phyloP scores from a whole-genome alignment of 805 yeast genomes.

The Nakazawaea ishiwadae region DNA sequence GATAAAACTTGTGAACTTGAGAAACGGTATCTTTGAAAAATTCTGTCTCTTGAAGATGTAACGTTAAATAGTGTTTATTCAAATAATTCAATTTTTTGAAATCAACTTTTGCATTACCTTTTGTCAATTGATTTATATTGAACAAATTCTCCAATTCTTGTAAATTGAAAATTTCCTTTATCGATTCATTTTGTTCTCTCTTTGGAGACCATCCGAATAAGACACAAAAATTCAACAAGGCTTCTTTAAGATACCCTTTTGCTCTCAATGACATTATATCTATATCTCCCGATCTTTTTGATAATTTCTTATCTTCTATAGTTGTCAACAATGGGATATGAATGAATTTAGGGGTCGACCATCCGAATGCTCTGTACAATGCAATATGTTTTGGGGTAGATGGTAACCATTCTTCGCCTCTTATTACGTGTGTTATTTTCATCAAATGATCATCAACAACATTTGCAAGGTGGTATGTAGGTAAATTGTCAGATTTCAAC shows the following conservation, averaged over 20 bases:
- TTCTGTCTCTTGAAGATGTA: conserved; percentile 33
- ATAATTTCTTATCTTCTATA: conserved; percentile 65
- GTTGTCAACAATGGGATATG: conserved; percentile 89
- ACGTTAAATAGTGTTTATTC: conserved; percentile 63
- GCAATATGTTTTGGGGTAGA: conserved; percentile 95
- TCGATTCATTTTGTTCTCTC: conserved; percentile 37
- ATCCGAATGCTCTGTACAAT: conserved; percentile 77
- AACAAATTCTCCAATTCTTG: conserved; percentile 52
- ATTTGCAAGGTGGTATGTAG: conserved; percentile 96
- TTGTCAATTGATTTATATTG: conserved; percentile 70
- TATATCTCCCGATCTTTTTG: conserved; percentile 81
- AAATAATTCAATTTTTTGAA: conserved; percentile 69
- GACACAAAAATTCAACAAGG: conserved; percentile 81
- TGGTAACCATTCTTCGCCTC: conserved; percentile 98
- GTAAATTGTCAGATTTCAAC: conserved; percentile 89
- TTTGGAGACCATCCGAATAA: conserved; percentile 95
- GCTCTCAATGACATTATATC: conserved; percentile 57
- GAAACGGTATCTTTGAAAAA: conserved; percentile 33
- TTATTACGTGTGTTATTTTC: conserved; percentile 87
- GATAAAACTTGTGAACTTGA: conserved; percentile 20
- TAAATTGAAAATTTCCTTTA: conserved; percentile 48
- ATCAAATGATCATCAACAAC: conserved; percentile 93
- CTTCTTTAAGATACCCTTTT: conserved; percentile 77
- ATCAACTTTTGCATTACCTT: conserved; percentile 91
- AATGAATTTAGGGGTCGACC: conserved; percentile 77